phyloP scores from a whole-genome alignment of 805 yeast species.

The Candida ortonii region DNA sequence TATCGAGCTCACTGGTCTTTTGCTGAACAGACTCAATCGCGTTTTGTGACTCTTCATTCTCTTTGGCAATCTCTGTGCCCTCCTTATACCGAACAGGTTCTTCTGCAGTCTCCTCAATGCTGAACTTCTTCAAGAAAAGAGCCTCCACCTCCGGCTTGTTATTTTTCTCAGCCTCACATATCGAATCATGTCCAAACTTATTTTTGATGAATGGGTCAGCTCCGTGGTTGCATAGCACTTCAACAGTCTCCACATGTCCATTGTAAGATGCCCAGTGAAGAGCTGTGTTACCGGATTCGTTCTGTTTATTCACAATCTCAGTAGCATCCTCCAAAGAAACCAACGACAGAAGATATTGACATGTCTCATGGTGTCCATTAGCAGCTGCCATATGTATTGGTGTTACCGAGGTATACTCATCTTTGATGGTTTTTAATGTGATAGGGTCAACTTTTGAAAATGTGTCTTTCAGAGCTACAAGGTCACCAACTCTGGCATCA shows the following conservation, averaged over 20 bases:
- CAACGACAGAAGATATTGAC: constrained; percentile 54
- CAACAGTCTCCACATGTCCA: constrained; percentile 74
- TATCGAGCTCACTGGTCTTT: constrained; percentile 25
- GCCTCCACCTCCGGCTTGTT: constrained; percentile 74
- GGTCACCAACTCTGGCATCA: constrained; percentile 86
- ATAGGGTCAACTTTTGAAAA: constrained; percentile 53
- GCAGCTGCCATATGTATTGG: constrained; percentile 95
- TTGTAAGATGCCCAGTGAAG: constrained; percentile 94
- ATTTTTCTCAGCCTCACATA: constrained; percentile 84
- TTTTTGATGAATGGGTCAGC: constrained; percentile 85
- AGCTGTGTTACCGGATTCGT: constrained; percentile 88
- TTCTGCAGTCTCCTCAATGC: constrained; percentile 46
- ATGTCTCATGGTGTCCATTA: constrained; percentile 78
- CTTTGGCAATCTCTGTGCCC: constrained; percentile 51
- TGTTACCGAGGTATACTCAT: constrained; percentile 63
- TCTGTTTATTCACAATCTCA: constrained; percentile 48
- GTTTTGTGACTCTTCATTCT: constrained; percentile 43
- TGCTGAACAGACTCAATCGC: constrained; percentile 36
- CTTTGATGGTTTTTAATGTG: constrained; percentile 47
- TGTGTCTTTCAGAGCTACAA: constrained; percentile 67
- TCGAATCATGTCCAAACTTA: constrained; percentile 72
- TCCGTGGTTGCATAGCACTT: constrained; percentile 66
- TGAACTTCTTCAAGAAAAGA: constrained; percentile 69
- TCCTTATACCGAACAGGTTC: constrained; percentile 37
- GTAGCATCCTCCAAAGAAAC: constrained; percentile 44